phyloP scores from a whole-genome alignment of 192 early-diverging fungal genomes.

The Pilobolus umbonatus region DNA sequence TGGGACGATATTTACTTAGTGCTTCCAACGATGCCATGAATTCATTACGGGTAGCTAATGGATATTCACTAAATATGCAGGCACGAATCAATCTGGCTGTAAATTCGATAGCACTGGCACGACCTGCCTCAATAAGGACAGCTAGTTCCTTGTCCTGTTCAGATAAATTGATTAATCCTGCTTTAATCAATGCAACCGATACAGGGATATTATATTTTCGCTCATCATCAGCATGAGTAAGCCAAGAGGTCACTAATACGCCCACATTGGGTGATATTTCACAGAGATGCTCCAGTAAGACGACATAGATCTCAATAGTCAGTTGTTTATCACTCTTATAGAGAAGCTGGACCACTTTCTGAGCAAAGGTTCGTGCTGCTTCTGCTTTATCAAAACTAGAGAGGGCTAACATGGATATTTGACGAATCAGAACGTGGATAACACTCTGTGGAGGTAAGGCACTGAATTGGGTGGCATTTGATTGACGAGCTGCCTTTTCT shows the following conservation, averaged over 20 bases:
- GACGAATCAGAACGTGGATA: slow-evolving; percentile 63
- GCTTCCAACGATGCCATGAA: slow-evolving; percentile 70
- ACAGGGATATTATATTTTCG: slow-evolving; percentile 86
- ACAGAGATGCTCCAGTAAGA: slow-evolving; percentile 79
- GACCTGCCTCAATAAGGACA: slow-evolving; percentile 71
- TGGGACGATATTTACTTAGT: slow-evolving; percentile 59
- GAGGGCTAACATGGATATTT: slow-evolving; percentile 64
- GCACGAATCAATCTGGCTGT: slow-evolving; percentile 67
- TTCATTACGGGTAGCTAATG: slow-evolving; percentile 43
- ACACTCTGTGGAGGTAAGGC: slow-evolving; percentile 76
- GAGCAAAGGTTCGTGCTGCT: slow-evolving; percentile 74
- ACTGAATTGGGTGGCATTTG: slow-evolving; percentile 45
- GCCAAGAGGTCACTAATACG: slow-evolving; percentile 86
- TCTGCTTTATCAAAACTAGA: slow-evolving; percentile 71
- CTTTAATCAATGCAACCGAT: slow-evolving; percentile 74
- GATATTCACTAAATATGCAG: slow-evolving; percentile 55
- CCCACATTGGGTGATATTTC: slow-evolving; percentile 74
- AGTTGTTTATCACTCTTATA: slow-evolving; percentile 72
- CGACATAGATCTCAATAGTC: slow-evolving; percentile 78
- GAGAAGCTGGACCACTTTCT: slow-evolving; percentile 80
- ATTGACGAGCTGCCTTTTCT: slow-evolving; percentile 62
- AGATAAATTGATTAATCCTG: slow-evolving; percentile 63
- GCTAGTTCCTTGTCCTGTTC: slow-evolving; percentile 90
- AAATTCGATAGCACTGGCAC: slow-evolving; percentile 69
- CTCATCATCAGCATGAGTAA: slow-evolving; percentile 91